phyloP scores from a whole-genome alignment of 139 green algal species.

The Penium margaritaceum region DNA sequence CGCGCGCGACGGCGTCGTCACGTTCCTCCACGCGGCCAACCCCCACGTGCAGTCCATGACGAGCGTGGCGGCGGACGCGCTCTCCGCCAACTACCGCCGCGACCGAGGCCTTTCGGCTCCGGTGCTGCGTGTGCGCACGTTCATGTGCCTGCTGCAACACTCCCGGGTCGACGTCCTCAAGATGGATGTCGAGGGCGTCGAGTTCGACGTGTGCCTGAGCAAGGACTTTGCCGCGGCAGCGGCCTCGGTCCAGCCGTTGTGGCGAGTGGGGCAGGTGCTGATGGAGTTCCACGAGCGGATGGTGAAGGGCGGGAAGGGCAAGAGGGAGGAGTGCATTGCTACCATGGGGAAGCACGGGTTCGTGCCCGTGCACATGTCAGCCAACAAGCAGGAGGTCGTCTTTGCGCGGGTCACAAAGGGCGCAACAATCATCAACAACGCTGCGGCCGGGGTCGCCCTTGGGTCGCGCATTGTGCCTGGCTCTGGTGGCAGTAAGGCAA shows the following conservation, averaged over 20 bases:
- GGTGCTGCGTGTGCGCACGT: constrained; percentile 21
- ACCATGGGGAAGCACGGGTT: constrained; percentile 5
- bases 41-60: constrained; percentile 25
- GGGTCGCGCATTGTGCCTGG: no score
- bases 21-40: constrained; percentile 19
- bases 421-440: no score
- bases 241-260: neutral
- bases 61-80: neutral
- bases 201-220: constrained; percentile 23
- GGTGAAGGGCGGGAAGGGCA: neutral
- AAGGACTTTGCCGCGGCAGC: no score
- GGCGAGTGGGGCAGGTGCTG: constrained; percentile 2
- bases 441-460: no score
- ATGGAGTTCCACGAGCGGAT: constrained; percentile 29
- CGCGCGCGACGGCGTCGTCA: constrained; percentile 8
- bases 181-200: constrained; percentile 25
- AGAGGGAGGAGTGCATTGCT: neutral
- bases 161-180: constrained; percentile 17
- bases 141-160: constrained; percentile 8
- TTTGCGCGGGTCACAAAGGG: constrained; percentile 15
- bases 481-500: no score
- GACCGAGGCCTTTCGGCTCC: neutral
- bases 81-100: neutral
- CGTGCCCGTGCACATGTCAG: neutral
- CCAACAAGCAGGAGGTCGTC: constrained; percentile 12